phyloP scores from a whole-genome alignment of 225 moss, liverwort and hornwort genomes.

The Polytrichum commune region DNA sequence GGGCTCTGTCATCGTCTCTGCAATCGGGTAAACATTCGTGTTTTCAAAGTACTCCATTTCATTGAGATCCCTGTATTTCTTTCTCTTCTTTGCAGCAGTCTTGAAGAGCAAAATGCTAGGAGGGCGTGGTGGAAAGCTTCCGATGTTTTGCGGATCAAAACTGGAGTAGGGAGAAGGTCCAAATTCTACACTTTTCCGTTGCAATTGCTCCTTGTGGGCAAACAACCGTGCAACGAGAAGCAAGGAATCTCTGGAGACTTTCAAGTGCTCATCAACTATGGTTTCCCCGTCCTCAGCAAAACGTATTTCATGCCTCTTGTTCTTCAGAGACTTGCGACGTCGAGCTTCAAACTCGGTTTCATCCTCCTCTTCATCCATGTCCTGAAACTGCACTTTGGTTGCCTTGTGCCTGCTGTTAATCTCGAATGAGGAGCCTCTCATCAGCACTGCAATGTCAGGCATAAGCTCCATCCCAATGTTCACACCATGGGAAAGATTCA shows the following conservation, averaged over 20 bases:
- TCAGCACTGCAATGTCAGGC: conserved; percentile 6
- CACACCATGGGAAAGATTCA: not conserved
- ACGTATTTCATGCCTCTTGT: conserved; percentile 1
- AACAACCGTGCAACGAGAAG: conserved; percentile 22
- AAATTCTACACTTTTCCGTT: not conserved
- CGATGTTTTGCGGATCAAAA: conserved; percentile 48
- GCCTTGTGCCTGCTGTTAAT: not conserved
- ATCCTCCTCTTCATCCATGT: not conserved
- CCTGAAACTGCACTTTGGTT: not conserved
- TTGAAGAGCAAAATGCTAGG: conserved; percentile 51
- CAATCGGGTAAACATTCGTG: conserved; percentile 36
- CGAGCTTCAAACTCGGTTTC: not conserved
- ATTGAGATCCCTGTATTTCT: conserved; percentile 34
- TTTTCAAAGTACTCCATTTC: conserved; percentile 58
- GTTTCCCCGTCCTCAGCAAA: not conserved
- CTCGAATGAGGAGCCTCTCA: conserved; percentile 3
- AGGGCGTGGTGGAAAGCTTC: conserved; percentile 52
- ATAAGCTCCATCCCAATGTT: conserved; percentile 4
- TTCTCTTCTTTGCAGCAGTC: conserved; percentile 20
- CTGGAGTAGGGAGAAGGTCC: not conserved
- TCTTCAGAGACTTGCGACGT: conserved; percentile 1
- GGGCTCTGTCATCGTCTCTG: conserved; percentile 58
- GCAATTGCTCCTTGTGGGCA: conserved; percentile 1
- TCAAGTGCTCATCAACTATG: not conserved
- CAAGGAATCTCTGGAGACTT: conserved; percentile 32